A percentile compares a stretch with the other conserved stretches of the same genome.
Evolutionary conservation across 2,329 filamentous ascomycete genomes (phyloP).

Genomic region (Magnaporthiopsis rhizophila): DNA sequence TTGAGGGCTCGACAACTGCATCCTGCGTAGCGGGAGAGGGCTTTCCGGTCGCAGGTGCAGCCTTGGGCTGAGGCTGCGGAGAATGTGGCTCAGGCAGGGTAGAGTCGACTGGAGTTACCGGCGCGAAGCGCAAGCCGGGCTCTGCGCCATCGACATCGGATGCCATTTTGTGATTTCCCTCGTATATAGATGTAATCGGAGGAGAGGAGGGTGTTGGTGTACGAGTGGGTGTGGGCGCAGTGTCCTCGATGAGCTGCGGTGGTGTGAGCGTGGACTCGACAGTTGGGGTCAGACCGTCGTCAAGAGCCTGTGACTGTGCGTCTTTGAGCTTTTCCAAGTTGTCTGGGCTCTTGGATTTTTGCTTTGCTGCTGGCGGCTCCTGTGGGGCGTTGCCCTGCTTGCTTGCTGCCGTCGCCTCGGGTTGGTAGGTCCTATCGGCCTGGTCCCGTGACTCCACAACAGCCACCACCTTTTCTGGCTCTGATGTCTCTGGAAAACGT

Average conservation of each 20-base stretch:
- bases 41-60: background rate
- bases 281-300: background rate
- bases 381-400: background rate
- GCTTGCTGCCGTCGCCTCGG: no score
- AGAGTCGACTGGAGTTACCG: constrained; percentile 3
- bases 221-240: background rate
- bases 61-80: background rate
- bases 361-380: background rate
- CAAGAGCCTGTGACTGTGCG: background rate
- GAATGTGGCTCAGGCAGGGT: background rate
- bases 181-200: background rate
- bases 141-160: constrained; percentile 1
- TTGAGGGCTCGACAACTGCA: background rate
- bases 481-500: background rate
- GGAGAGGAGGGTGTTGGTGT: constrained; percentile 5
- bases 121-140: background rate
- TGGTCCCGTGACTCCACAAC: background rate
- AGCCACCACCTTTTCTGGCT: background rate
- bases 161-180: background rate
- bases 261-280: background rate
- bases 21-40: background rate
- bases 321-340: background rate
- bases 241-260: background rate
- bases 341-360: background rate
- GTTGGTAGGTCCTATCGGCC: background rate